Evolutionary conservation across 148 eudicot genomes (phyloP).

Genomic region (Rhododendron williamsianum): DNA sequence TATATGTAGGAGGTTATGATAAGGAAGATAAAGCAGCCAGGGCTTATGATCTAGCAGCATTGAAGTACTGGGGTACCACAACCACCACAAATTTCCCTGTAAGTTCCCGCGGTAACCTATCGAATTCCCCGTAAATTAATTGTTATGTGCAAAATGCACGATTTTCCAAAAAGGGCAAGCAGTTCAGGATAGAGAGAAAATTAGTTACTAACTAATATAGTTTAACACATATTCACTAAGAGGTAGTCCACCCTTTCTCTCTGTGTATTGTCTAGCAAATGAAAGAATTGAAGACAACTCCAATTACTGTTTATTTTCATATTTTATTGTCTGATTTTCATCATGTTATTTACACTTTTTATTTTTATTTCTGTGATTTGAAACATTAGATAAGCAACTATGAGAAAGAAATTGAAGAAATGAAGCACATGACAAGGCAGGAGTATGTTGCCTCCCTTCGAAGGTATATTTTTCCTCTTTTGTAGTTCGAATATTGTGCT

Average conservation of each 20-base stretch:
- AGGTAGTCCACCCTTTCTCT: background rate
- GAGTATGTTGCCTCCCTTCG: slow-evolving; percentile 88
- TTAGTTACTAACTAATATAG: background rate
- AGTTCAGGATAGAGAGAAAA: background rate
- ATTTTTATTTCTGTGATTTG: background rate
- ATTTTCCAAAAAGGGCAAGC: background rate
- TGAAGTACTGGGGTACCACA: slow-evolving; percentile 95
- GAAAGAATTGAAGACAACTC: background rate
- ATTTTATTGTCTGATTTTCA: background rate
- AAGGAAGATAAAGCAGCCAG: slow-evolving; percentile 99
- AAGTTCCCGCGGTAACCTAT: slow-evolving; percentile 13
- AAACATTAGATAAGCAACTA: slow-evolving; percentile 60
- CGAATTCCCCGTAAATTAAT: background rate
- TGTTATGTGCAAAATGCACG: background rate
- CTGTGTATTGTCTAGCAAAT: background rate
- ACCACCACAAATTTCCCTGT: slow-evolving; percentile 98
- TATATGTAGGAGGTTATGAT: slow-evolving; percentile 81
- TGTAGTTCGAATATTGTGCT: background rate
- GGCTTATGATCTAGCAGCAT: slow-evolving; percentile 95
- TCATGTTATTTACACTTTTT: background rate
- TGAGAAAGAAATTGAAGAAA: slow-evolving; percentile 87
- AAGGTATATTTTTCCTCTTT: slow-evolving; percentile 31
- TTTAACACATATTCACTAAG: background rate
- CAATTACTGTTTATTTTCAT: background rate
- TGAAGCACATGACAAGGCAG: slow-evolving; percentile 94